Evolutionary conservation across 78 protist species (phyloP).

Genomic region (Dictyostelium intermedium): DNA sequence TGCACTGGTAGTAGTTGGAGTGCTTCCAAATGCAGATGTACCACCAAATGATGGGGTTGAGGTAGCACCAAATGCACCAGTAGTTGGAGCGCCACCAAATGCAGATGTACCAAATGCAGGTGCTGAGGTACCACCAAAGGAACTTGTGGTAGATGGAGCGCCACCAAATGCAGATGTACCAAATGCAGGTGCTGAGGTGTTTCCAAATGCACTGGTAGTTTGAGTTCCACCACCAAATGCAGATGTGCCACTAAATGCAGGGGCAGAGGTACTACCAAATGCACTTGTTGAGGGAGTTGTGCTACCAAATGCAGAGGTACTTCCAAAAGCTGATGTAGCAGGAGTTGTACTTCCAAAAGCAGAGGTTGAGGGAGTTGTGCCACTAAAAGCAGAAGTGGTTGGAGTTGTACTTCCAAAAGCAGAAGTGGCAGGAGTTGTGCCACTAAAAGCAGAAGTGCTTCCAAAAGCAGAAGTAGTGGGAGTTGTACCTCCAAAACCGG

Average conservation of each 20-base stretch:
- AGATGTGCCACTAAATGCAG: neutral
- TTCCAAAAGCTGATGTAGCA: neutral
- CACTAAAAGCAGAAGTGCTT: neutral
- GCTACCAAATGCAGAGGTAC: neutral
- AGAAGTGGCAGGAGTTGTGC: neutral
- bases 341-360: slow-evolving; percentile 1
- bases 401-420: slow-evolving; percentile 3
- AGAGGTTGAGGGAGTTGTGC: neutral
- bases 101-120: slow-evolving; percentile 7
- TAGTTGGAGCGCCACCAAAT: slow-evolving; percentile 20
- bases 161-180: slow-evolving; percentile 17
- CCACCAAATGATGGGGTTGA: slow-evolving; percentile 1
- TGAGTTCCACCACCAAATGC: slow-evolving; percentile 3
- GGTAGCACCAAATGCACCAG: slow-evolving; percentile 11
- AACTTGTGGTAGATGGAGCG: neutral
- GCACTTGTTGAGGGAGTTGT: neutral
- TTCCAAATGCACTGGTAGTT: neutral
- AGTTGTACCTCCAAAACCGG: neutral
- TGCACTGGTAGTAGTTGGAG: neutral
- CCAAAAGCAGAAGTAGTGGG: slow-evolving; percentile 26
- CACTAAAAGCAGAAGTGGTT: neutral
- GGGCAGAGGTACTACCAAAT: slow-evolving; percentile 4
- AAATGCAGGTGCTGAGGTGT: neutral
- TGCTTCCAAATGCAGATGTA: neutral
- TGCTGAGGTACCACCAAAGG: neutral